A percentile compares a stretch with the other conserved stretches of the same genome.
These are phyloP conservation scores for Trichophyton simii DNA, from an alignment of 2,329 filamentous ascomycete genomes.

Conservation along the genomic window DNA sequence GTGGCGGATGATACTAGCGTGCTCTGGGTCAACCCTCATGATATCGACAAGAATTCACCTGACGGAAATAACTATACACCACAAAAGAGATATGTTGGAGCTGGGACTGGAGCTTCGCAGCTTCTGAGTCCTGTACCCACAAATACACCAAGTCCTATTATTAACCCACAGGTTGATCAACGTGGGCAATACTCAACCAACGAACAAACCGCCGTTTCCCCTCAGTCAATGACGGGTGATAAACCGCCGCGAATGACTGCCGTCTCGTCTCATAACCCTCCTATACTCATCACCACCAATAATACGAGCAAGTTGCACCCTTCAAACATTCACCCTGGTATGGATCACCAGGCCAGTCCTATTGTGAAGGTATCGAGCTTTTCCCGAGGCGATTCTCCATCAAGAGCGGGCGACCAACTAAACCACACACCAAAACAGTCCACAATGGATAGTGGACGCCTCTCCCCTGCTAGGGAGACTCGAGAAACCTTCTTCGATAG, in stretches of 20 bases:
- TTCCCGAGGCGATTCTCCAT: slow-evolving; percentile 34
- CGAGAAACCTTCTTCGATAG: slow-evolving; percentile 16
- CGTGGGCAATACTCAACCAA: neutral
- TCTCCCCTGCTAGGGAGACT: slow-evolving; percentile 19
- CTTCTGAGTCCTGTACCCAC: slow-evolving; percentile 24
- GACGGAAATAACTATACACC: neutral
- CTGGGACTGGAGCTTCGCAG: slow-evolving; percentile 16
- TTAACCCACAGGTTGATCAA: slow-evolving; percentile 14
- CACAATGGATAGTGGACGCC: slow-evolving; percentile 15
- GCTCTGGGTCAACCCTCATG: slow-evolving; percentile 8
- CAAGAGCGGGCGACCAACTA: slow-evolving; percentile 17
- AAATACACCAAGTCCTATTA: slow-evolving; percentile 21
- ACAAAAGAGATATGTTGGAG: neutral
- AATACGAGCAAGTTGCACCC: slow-evolving; percentile 18
- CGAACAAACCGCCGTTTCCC: neutral
- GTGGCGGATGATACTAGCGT: neutral
- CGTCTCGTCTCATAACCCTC: slow-evolving; percentile 12
- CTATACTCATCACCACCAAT: slow-evolving; percentile 17
- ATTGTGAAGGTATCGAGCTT: slow-evolving; percentile 34
- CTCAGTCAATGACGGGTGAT: slow-evolving; percentile 2
- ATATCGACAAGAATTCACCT: neutral
- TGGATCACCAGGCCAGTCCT: slow-evolving; percentile 28
- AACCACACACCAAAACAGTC: neutral
- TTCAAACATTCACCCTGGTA: slow-evolving; percentile 13
- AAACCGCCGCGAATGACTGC: slow-evolving; percentile 8